Base-by-base conservation (phyloP, 2,329 filamentous ascomycete species). In the Aspergillus candidus region DNA sequence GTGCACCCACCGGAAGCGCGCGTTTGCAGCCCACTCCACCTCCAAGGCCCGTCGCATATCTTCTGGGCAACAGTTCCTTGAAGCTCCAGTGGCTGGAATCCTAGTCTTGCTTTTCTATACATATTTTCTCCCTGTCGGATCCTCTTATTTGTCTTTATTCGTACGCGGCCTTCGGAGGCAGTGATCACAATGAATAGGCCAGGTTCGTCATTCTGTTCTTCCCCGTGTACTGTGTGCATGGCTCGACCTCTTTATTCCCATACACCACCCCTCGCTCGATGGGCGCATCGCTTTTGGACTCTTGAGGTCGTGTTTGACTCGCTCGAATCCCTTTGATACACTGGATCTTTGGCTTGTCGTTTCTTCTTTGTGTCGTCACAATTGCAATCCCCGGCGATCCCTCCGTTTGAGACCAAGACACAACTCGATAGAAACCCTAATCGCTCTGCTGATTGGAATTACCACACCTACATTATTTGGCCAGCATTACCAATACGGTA, bases 161-260 rank as follows among this genome's bases (percentile, higher is more conserved):
- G 38, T 36, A 29, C 41, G 50, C 44, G 38, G 50, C 45, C 47
- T 43, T 50, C 43, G 40, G 27, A 47, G 44, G 48, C 41, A 43
- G 34, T 35, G 47, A 34, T 41, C 48, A 62, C 52, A 55, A 75
- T 75, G 72, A 74, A 75, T 66, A 66, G 68, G 59, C 67, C 68
- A 72, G 72, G 71, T 75, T 58, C 51, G 71, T 68, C 39, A 55
- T 56, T 61, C 51, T 53, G 53, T 50, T 56, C 54, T 54, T 53
- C 52, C 55, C 39, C 46, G 40, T 51, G 44, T 41, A 35, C 44
- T 47, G 49, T 48, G 50, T 48, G 48, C 45, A 44, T 50, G 44
- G 37, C 47, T 34, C 43, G 48, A 36, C 41, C 32, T 43, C 49
- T 37, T 43, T 32, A 47, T 47, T 43, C 41, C 37, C 37, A 38